phyloP scores from a whole-genome alignment of 306 rosid species.

The Lupinus albus region DNA sequence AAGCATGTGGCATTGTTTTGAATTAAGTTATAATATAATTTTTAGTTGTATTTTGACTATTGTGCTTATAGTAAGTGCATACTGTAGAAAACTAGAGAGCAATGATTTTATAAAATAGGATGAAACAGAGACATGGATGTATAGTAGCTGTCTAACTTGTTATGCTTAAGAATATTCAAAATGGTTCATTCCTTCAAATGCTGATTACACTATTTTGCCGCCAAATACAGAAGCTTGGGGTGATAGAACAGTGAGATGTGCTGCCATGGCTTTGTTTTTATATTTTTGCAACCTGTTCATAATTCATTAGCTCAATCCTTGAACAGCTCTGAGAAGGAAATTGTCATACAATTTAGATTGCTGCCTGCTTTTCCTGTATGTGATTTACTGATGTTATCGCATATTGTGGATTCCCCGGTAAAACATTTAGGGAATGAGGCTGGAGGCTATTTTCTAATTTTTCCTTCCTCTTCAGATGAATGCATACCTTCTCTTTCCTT shows the following conservation, averaged over 20 bases:
- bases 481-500: slow-evolving; percentile 7
- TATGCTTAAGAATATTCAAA: slow-evolving; percentile 5
- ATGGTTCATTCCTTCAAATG: slow-evolving; percentile 19
- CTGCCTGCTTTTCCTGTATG: slow-evolving; percentile 24
- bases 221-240: slow-evolving; percentile 19
- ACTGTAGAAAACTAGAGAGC: not conserved
- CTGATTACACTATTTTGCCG: slow-evolving; percentile 9
- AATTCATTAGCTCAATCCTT: slow-evolving; percentile 14
- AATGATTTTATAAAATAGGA: not conserved
- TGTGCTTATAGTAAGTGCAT: not conserved
- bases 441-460: slow-evolving; percentile 36
- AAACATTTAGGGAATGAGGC: slow-evolving; percentile 29
- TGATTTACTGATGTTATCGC: not conserved
- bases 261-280: slow-evolving; percentile 30
- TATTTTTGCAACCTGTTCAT: slow-evolving; percentile 33
- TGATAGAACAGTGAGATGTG: slow-evolving; percentile 13
- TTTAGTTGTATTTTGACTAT: slow-evolving; percentile 13
- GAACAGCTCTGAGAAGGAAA: slow-evolving; percentile 17
- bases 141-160: not conserved
- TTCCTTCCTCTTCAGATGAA: slow-evolving; percentile 5
- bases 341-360: not conserved
- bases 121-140: not conserved
- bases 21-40: slow-evolving; percentile 18
- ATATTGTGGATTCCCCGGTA: slow-evolving; percentile 9
- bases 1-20: slow-evolving; percentile 21